Percentiles rank a stretch among this genome's conserved stretches.
These are phyloP conservation scores for Ascochyta rabiei DNA, from an alignment of 2,329 filamentous ascomycete species.

Conservation along the genomic window DNA sequence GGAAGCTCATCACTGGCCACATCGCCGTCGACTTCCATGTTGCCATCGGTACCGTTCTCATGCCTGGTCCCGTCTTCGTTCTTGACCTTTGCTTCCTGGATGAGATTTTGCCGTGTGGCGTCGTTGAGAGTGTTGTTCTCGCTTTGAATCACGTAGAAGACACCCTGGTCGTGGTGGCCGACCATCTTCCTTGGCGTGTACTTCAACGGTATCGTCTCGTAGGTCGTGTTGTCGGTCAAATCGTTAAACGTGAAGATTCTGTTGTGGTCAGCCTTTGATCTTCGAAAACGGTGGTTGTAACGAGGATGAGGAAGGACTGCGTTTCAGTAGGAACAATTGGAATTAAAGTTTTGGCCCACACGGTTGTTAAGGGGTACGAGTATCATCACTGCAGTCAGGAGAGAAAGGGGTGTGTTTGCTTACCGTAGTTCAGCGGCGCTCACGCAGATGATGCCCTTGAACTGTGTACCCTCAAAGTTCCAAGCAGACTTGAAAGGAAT, in stretches of 20 bases:
- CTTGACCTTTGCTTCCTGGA: slow-evolving; percentile 66
- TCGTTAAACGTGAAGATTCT: slow-evolving; percentile 92
- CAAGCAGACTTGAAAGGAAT: slow-evolving; percentile 89
- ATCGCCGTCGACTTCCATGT: slow-evolving; percentile 28
- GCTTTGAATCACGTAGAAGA: slow-evolving; percentile 93
- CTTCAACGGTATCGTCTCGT: slow-evolving; percentile 82
- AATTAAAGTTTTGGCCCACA: slow-evolving; percentile 58
- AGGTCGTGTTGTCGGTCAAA: slow-evolving; percentile 81
- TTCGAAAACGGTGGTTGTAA: not conserved
- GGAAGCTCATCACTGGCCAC: slow-evolving; percentile 63
- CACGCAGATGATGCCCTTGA: slow-evolving; percentile 92
- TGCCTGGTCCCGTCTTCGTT: slow-evolving; percentile 35
- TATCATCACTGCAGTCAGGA: slow-evolving; percentile 65
- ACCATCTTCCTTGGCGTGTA: slow-evolving; percentile 90
- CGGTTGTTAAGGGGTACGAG: slow-evolving; percentile 54
- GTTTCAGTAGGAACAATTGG: slow-evolving; percentile 99
- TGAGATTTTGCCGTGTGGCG: slow-evolving; percentile 74
- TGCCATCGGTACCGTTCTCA: slow-evolving; percentile 44
- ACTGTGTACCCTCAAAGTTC: slow-evolving; percentile 96
- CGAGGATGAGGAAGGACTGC: slow-evolving; percentile 18
- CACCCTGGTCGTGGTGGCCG: slow-evolving; percentile 82
- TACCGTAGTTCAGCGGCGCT: slow-evolving; percentile 88
- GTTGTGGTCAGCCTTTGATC: slow-evolving; percentile 17
- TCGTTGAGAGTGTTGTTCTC: slow-evolving; percentile 90
- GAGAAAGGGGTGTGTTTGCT: slow-evolving; percentile 47